Evolutionary conservation across 2,329 filamentous ascomycete species (phyloP).

Genomic region (Claviceps arundinis): DNA sequence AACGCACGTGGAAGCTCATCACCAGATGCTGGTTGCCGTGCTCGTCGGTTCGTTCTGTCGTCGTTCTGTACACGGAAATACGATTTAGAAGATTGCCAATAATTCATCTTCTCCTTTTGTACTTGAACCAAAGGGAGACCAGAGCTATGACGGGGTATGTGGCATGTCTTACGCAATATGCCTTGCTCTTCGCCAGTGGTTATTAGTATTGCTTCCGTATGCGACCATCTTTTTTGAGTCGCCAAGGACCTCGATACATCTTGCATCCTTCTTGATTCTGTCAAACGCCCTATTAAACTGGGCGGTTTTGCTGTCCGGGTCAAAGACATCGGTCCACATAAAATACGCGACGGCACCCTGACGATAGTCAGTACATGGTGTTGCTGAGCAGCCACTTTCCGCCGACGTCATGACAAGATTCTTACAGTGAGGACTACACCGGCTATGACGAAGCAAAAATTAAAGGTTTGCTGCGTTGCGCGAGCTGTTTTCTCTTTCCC

Average conservation of each 20-base stretch:
- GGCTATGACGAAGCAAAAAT: slow-evolving; percentile 63
- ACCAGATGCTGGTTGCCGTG: slow-evolving; percentile 67
- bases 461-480: slow-evolving; percentile 82
- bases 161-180: slow-evolving; percentile 39
- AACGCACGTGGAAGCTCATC: slow-evolving; percentile 70
- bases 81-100: not conserved
- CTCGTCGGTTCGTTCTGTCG: slow-evolving; percentile 54
- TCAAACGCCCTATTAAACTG: slow-evolving; percentile 82
- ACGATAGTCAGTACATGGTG: not conserved
- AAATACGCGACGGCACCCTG: slow-evolving; percentile 67
- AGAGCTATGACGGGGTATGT: not conserved
- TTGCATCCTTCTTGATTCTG: slow-evolving; percentile 58
- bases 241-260: slow-evolving; percentile 62
- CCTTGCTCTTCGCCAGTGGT: slow-evolving; percentile 62
- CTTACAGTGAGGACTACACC: slow-evolving; percentile 66
- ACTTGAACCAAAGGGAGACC: not conserved
- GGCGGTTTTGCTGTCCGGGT: slow-evolving; percentile 69
- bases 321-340: slow-evolving; percentile 72
- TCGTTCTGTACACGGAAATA: slow-evolving; percentile 37
- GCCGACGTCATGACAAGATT: not conserved
- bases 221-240: slow-evolving; percentile 63
- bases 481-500: slow-evolving; percentile 66
- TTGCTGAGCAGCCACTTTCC: not conserved
- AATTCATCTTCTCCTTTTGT: not conserved
- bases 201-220: slow-evolving; percentile 67